Evolutionary conservation across 495 filamentous ascomycete genomes (phyloP), one percentile per base, ranked within the genome.

Genomic region (Pyronema omphalodes): DNA sequence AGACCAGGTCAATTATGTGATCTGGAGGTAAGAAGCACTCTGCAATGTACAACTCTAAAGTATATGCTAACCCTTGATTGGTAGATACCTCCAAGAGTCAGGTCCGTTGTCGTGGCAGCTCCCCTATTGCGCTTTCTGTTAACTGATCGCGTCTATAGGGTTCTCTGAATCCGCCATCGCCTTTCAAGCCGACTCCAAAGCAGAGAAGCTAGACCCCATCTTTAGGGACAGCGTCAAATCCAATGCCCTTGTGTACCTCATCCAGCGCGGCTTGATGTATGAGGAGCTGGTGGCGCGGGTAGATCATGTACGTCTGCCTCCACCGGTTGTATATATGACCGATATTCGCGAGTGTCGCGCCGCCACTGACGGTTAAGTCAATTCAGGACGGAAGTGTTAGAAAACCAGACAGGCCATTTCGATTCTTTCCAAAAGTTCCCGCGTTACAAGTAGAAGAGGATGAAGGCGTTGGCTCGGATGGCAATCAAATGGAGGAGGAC

Each of bases 1-100:
- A 57, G 79, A 95, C 74, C 83, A 89, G 71, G 79, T 96, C 73
- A 98, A 96, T 76, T 96, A 89, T 75, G 75, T 98, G 71, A 85
- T 98, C 74, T 94, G 88, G 85, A 88, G 88, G 86, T 95, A 77
- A 69, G 86, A 77, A 57, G 51, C 23, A 29, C 23, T 29, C 50
- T 57, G 45, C 54, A 41, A 54, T 54, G 59, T 36, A 55, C 49
- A 50, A 51, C 23, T 29, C 23, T 29, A 29, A 29, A 29, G 23
- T 29, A 29, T 53, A 57, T 43, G 46, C 51, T 56, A 55, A 66
- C 60, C 46, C 52, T 52, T 55, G 57, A 61, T 67, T 58, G 53
- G 44, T 67, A 93, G 86, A 69, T 93, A 89, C 70, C 78, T 93
- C 60, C 77, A 88, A 70, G 86, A 93, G 76, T 84, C 81, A 72